A percentile compares a stretch with the other conserved stretches of the same genome.
phyloP scores from a whole-genome alignment of 1,139 yeast genomes.

The Yamadazyma songkhlaensis region DNA sequence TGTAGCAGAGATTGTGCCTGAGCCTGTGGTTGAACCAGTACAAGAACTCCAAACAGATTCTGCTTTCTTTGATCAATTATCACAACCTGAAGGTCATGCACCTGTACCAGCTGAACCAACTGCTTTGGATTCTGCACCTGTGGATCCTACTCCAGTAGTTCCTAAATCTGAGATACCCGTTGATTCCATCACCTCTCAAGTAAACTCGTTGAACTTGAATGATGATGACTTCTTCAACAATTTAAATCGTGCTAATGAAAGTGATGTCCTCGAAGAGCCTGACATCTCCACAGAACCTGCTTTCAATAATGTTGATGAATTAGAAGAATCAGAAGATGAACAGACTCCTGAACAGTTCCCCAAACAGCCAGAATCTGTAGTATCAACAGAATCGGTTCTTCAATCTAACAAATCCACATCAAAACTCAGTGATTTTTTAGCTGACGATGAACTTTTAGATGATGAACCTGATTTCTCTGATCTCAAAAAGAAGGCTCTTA shows the following conservation, averaged over 20 bases:
- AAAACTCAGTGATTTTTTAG: conserved; percentile 10
- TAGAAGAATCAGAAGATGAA: too few relatives aligned
- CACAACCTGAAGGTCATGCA: too few relatives aligned
- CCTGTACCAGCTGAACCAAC: too few relatives aligned
- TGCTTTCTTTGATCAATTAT: too few relatives aligned
- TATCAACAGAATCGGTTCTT: too few relatives aligned
- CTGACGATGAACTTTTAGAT: conserved; percentile 13
- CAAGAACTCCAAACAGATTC: too few relatives aligned
- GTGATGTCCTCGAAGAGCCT: neutral
- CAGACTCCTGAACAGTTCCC: too few relatives aligned
- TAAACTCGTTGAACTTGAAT: neutral
- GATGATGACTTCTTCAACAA: conserved; percentile 3
- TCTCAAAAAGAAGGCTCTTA: conserved; percentile 1
- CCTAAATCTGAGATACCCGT: neutral
- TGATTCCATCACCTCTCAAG: too few relatives aligned
- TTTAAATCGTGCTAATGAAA: neutral
- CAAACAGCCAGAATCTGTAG: too few relatives aligned
- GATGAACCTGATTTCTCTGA: conserved; percentile 8
- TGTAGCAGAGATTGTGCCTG: too few relatives aligned
- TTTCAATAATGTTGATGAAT: neutral
- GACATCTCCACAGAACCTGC: neutral
- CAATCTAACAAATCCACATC: neutral
- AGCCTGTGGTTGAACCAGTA: too few relatives aligned
- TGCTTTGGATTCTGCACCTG: too few relatives aligned
- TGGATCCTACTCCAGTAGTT: neutral